Conservation (phyloP, 2,329 filamentous ascomycete species). For the Periconia sp. region DNA sequence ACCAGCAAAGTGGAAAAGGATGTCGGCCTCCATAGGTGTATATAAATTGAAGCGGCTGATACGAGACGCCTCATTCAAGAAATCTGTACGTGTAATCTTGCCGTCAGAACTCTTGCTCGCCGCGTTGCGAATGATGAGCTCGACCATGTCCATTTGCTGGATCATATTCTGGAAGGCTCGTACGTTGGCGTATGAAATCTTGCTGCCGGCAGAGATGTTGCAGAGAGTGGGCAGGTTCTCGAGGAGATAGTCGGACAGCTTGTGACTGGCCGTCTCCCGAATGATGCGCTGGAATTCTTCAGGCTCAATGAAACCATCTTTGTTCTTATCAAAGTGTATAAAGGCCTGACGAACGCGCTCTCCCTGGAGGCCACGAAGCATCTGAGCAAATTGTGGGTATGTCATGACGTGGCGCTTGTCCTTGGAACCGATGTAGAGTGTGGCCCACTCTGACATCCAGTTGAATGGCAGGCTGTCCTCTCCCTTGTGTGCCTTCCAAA, state of each 20-base stretch:
- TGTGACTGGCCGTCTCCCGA: slow-evolving; percentile 86
- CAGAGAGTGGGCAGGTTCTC: slow-evolving; percentile 89
- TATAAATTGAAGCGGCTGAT: slow-evolving; percentile 94
- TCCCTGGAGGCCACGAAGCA: slow-evolving; percentile 93
- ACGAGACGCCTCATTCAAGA: slow-evolving; percentile 88
- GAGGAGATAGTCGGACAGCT: slow-evolving; percentile 93
- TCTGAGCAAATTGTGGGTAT: slow-evolving; percentile 96
- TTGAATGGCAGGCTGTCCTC: slow-evolving; percentile 85
- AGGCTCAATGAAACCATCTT: slow-evolving; percentile 92
- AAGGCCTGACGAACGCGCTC: slow-evolving; percentile 96
- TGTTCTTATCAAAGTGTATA: slow-evolving; percentile 84
- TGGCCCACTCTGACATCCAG: slow-evolving; percentile 96
- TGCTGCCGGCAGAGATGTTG: slow-evolving; percentile 88
- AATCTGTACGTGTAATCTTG: slow-evolving; percentile 91
- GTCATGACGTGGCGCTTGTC: slow-evolving; percentile 88
- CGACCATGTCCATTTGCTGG: slow-evolving; percentile 95
- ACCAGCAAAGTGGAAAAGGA: slow-evolving; percentile 96
- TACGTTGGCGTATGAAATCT: slow-evolving; percentile 97
- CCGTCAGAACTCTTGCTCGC: slow-evolving; percentile 81
- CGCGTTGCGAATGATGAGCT: slow-evolving; percentile 87
- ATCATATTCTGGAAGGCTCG: slow-evolving; percentile 98
- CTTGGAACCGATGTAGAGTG: slow-evolving; percentile 87
- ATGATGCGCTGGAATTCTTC: slow-evolving; percentile 98
- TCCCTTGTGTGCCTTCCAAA: slow-evolving; percentile 90
- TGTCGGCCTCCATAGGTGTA: slow-evolving; percentile 98